Conservation (phyloP, 2,329 filamentous ascomycete species). For the Phialocephala subalpina region DNA sequence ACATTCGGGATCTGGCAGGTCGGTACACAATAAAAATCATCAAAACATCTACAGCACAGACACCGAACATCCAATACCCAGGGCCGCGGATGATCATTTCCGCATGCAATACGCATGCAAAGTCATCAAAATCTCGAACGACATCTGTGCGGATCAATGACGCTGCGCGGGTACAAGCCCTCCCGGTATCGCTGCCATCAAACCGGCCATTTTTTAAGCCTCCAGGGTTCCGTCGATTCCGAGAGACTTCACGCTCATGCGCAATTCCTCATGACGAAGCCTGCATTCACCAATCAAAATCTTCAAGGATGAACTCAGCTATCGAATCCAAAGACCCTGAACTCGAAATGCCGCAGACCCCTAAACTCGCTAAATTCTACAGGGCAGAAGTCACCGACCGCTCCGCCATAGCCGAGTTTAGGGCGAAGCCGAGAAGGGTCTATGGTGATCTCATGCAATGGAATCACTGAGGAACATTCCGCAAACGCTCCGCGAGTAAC, state of each 20-base stretch:
- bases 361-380: background rate
- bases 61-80: background rate
- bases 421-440: slow-evolving; percentile 6
- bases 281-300: background rate
- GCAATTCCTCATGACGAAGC: background rate
- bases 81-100: background rate
- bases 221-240: background rate
- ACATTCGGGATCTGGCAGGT: background rate
- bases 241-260: background rate
- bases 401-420: slow-evolving; percentile 6
- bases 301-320: background rate
- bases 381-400: background rate
- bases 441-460: slow-evolving; percentile 1
- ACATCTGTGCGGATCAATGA: background rate
- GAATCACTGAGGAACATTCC: background rate
- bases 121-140: background rate
- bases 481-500: background rate
- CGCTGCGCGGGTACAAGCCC: background rate
- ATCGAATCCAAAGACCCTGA: background rate
- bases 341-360: slow-evolving; percentile 1
- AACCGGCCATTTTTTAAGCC: background rate
- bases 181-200: background rate
- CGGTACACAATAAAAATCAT: background rate
- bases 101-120: background rate
- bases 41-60: background rate